Conservation (phyloP, 108 stramenopile species). For the Nannochloropsis gaditana region DNA sequence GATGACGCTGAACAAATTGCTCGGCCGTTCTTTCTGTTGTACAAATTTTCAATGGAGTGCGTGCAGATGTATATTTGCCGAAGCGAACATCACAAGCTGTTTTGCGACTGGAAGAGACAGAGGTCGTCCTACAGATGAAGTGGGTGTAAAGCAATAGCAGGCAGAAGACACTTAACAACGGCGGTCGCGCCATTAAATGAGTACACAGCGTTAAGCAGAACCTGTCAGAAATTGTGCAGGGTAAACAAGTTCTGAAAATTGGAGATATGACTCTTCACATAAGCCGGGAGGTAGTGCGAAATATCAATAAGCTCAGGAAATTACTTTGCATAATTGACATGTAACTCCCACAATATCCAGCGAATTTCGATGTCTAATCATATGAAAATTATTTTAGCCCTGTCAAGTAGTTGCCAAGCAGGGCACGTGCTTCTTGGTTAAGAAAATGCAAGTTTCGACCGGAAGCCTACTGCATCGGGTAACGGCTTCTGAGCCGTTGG, state of each 20-base stretch:
- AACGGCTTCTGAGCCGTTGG: background rate
- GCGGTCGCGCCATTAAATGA: background rate
- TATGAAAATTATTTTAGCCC: too few species aligned
- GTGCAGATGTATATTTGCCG: background rate
- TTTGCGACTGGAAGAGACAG: background rate
- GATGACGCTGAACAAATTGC: background rate
- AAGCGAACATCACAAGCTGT: background rate
- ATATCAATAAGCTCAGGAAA: too few species aligned
- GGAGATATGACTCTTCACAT: too few species aligned
- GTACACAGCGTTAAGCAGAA: background rate
- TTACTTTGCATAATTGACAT: too few species aligned
- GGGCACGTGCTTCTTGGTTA: conserved; percentile 2
- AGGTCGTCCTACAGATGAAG: background rate
- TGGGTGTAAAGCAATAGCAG: background rate
- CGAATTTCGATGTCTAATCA: too few species aligned
- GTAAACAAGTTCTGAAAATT: background rate
- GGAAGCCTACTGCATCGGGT: background rate
- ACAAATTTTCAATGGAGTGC: background rate
- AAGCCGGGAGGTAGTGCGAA: too few species aligned
- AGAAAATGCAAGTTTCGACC: background rate
- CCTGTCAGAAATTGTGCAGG: background rate
- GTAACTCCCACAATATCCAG: too few species aligned
- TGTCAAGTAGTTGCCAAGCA: background rate
- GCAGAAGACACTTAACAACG: background rate
- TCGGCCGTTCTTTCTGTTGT: background rate